Base-by-base conservation (phyloP, 257 asterid species). In the Solanum dulcamara region DNA sequence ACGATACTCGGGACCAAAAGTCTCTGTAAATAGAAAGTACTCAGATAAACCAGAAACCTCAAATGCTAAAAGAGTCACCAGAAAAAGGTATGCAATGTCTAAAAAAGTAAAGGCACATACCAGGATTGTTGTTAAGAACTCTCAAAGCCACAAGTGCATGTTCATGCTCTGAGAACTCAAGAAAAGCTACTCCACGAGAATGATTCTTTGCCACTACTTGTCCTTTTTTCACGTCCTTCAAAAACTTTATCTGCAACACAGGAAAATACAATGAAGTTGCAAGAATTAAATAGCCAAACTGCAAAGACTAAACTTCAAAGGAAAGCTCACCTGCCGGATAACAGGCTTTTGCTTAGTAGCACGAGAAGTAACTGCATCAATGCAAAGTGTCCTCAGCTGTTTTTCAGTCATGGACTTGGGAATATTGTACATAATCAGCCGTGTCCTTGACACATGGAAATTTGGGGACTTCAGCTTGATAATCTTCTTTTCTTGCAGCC, bases 91-190 rank as follows among this genome's bases (percentile, higher is more conserved):
- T 20, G 33, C 20, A 14, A 67, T 67, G 35, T 83, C 67, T 67
- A 59, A 51, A 32, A 38, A 67, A 64, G 32, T 7, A 83, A 50
- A 79, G 71, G 38, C 81, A 86, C 48, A 60, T 87, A 95, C 99
- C 98, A 37, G 99, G 99, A 90, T 93, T 95, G 81, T 97, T 97
- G 81, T 97, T 97, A 22, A 97, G 97, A 89, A 97, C 98, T 92
- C 99, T 91, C 84, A 97, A 88, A 87, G 99, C 99, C 85, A 97
- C 99, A 51, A 97, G 97, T 80, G 99, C 98, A 84, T 97, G 99
- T 87, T 97, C 94, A 90, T 97, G 99, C 92, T 97, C 99, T 3
- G 96, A 89, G 92, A 96, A 96, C 91, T 96, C 98, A 40, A 96
- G 85, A 86, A 95, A 96, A 68, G 97, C 99, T 51, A 95, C 99